These are phyloP conservation scores for Chrysoporthe puriensis DNA, from an alignment of 2,329 filamentous ascomycete species.

Conservation along the genomic window DNA sequence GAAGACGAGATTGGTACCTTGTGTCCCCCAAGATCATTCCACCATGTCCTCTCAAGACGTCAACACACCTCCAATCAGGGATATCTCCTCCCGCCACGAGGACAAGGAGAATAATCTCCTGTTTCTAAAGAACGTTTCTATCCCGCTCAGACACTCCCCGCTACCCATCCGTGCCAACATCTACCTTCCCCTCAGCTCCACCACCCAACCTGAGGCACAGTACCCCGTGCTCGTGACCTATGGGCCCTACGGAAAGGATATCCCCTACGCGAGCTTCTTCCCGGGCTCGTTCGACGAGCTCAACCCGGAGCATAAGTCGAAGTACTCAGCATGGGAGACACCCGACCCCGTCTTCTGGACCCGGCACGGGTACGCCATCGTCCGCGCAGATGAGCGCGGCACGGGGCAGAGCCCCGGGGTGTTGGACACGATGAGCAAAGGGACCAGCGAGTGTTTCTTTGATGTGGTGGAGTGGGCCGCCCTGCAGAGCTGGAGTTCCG, in stretches of 20 bases:
- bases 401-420: conserved; percentile 51
- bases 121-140: conserved; percentile 36
- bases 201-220: conserved; percentile 29
- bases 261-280: conserved; percentile 58
- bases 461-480: conserved; percentile 55
- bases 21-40: neutral
- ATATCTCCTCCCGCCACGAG: conserved; percentile 29
- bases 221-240: conserved; percentile 71
- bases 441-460: conserved; percentile 52
- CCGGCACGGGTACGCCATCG: conserved; percentile 55
- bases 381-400: conserved; percentile 56
- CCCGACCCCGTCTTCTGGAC: conserved; percentile 63
- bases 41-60: conserved; percentile 22
- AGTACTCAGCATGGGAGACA: conserved; percentile 62
- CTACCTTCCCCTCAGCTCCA: conserved; percentile 33
- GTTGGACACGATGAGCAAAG: conserved; percentile 53
- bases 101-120: conserved; percentile 30
- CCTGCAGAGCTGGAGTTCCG: conserved; percentile 50
- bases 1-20: neutral
- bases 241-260: conserved; percentile 75
- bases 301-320: conserved; percentile 55
- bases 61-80: conserved; percentile 28
- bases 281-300: conserved; percentile 50
- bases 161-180: conserved; percentile 37
- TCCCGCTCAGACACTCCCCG: conserved; percentile 33